Base-by-base conservation (phyloP, 352 stramenopile species). In the Globisporangium viniferum region DNA sequence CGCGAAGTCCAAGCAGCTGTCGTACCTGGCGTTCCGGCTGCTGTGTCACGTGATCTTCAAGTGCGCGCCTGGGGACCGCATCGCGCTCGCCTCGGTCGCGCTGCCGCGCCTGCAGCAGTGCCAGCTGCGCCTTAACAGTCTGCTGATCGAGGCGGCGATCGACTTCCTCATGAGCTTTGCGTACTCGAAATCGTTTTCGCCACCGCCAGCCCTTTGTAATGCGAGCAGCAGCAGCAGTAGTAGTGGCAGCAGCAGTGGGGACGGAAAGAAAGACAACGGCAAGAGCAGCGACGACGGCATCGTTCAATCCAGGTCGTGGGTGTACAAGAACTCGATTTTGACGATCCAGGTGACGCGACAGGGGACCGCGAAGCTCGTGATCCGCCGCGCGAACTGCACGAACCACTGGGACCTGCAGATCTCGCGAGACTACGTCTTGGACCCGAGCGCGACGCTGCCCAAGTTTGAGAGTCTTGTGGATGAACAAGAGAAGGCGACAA, bases 101-200 rank as follows among this genome's bases (percentile, higher is more conserved):
- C 70, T 94, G 61, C 86, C 86, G 39, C 72, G 72, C 0, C 62
- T 95, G n/a, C 74, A 86, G 41, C 74, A 87, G 33, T 79, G 67
- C 33, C 62, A 73, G 10, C 53, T 68, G 62, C 71, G 71, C 0
- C 70, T 73, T 1, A 84, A 87, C 53, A 81, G 67, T 41, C 60
- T 86, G 59, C 62, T 95, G 27, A 68, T 81, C 7, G 84, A 95
- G 62, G 74, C 81, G 7, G 84, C 84, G 15, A 77, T 95, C 9
- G 88, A 95, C 57, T 93, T 92, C 53, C 69, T 95, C 24, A 87
- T 92, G 81, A 90, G 75, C 61, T 89, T 87, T 69, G 83, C 84
- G 24, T 78, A 89, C 39, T 88, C 82, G 5, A 75, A 77, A 24
- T 89, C 85, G 15, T 67, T 75, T 35, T 24, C 84, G 9, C 58